A percentile compares a stretch with the other conserved stretches of the same genome.
phyloP scores from a whole-genome alignment of 2,329 filamentous ascomycete species.

The Ilyonectria sp. region DNA sequence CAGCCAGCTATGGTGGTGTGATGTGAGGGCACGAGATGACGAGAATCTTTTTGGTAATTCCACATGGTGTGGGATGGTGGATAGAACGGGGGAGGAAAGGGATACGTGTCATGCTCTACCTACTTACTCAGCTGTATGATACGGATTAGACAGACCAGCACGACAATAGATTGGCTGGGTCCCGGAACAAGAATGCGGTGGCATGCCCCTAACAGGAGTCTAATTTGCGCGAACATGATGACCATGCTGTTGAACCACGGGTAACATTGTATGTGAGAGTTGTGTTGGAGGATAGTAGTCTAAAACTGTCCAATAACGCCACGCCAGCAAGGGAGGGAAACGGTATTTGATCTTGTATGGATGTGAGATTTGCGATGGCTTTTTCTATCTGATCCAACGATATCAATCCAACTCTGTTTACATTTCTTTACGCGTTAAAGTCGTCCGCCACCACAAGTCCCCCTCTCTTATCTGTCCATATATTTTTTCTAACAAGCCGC shows the following conservation, averaged over 20 bases:
- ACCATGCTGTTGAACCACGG: too few species aligned
- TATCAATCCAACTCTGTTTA: slow-evolving; percentile 21
- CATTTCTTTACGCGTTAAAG: slow-evolving; percentile 18
- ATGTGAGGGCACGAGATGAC: slow-evolving; percentile 6
- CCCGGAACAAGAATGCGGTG: slow-evolving; percentile 35
- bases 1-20: slow-evolving; percentile 1
- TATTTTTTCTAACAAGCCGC: not conserved
- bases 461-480: not conserved
- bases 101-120: slow-evolving; percentile 39
- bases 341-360: slow-evolving; percentile 6
- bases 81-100: slow-evolving; percentile 27
- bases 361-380: slow-evolving; percentile 21
- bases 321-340: not conserved
- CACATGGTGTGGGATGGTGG: slow-evolving; percentile 28
- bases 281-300: not conserved
- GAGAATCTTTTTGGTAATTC: slow-evolving; percentile 32
- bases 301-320: not conserved
- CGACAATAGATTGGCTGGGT: slow-evolving; percentile 44
- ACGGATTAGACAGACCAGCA: slow-evolving; percentile 50
- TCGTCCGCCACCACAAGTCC: not conserved
- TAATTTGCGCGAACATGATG: slow-evolving; percentile 11
- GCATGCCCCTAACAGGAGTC: not conserved
- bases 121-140: slow-evolving; percentile 50
- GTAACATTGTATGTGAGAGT: not conserved
- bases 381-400: slow-evolving; percentile 22